Base-by-base conservation (phyloP, 768 basidiomycete genomes). In the Artomyces pyxidatus region DNA sequence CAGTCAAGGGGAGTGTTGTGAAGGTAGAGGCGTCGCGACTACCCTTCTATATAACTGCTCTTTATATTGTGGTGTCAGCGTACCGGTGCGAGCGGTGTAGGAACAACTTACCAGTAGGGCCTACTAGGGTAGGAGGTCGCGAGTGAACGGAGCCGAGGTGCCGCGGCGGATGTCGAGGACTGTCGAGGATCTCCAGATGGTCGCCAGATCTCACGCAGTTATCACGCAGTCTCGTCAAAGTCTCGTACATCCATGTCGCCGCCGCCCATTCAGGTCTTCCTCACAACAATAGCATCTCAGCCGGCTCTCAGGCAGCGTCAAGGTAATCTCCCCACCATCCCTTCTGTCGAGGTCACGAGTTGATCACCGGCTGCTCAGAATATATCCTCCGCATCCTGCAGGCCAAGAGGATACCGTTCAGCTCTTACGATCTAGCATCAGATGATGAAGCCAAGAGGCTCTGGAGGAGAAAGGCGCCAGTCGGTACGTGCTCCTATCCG, bases 251-350 rank as follows among this genome's bases (percentile, higher is more conserved):
- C 51, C 19, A 88, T 87, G 85, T 73, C 82, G 46, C 78, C 88
- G n/a, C 89, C 89, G 6, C 89, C 89, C 7, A 83, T 92, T 51
- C 79, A 85, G 58, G 61, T 87, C 35, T 91, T 88, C 63, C 74
- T 91, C 47, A 92, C 90, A n/a, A 92, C 90, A 14, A 91, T 92
- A 54, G 85, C 83, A 2, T 87, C 86, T 42, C 84, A 89, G 60
- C 80, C 85, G 1, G 75, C 77, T 44, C 72, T 92, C 52, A 72
- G 89, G 55, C 80, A 85, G 57, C 80, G 86, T 22, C 89, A 92
- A 78, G 88, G 88, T 50, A 35, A 10, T 42, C 48, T 29, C 23
- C 26, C 28, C 28, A n/a, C 2, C 14, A 10, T 10, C 12, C 8
- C 16, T 22, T 32, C 11, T 41, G 25, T 47, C 21, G 26, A 26